phyloP scores from a whole-genome alignment of 1,139 yeast species.

The Arxiozyma heterogenica region DNA sequence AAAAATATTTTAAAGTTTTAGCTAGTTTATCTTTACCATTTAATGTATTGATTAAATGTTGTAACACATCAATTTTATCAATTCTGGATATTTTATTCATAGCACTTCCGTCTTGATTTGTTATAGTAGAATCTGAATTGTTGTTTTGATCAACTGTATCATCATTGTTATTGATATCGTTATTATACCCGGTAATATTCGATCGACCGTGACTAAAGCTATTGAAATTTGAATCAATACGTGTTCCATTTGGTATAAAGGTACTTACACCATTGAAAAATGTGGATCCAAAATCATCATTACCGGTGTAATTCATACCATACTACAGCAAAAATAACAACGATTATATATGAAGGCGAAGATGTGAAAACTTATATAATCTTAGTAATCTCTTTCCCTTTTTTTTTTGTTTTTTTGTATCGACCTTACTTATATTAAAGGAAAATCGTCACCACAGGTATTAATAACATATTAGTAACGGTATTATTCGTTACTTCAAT shows the following conservation, averaged over 20 bases:
- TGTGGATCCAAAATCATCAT: not conserved
- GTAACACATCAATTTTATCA: constrained; percentile 30
- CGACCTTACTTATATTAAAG: too few relatives aligned
- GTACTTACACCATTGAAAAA: not conserved
- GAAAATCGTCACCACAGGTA: too few relatives aligned
- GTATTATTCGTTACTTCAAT: too few relatives aligned
- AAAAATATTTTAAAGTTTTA: constrained; percentile 50
- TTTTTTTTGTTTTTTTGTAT: too few relatives aligned
- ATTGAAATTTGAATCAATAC: not conserved
- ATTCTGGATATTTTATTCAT: not conserved
- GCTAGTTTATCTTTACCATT: constrained; percentile 67
- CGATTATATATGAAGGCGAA: too few relatives aligned
- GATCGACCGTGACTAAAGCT: not conserved
- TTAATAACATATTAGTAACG: too few relatives aligned
- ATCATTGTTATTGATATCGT: not conserved
- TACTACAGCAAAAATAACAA: not conserved
- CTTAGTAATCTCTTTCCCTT: too few relatives aligned
- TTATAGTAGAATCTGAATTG: not conserved
- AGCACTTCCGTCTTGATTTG: not conserved
- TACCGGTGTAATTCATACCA: not conserved
- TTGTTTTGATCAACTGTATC: not conserved
- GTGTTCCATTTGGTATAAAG: not conserved
- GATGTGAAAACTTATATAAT: too few relatives aligned
- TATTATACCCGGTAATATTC: not conserved
- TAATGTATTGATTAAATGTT: constrained; percentile 42